Percentiles rank a stretch among this genome's conserved stretches.
Conservation (phyloP, 2,329 filamentous ascomycete genomes). For the Cylindrodendrum hubeiense region DNA sequence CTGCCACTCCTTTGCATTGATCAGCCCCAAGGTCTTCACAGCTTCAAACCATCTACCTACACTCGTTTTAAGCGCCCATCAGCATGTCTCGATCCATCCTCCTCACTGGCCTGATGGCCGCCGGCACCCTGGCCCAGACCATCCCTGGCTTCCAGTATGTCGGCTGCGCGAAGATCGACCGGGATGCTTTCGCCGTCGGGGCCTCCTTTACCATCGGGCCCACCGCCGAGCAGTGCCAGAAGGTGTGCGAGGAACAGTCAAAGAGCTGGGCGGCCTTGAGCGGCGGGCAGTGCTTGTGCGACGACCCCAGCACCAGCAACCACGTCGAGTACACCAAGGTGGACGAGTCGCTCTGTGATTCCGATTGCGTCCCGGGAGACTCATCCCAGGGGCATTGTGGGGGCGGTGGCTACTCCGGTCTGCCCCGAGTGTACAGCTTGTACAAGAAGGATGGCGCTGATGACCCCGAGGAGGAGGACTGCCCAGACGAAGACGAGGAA, state of each 20-base stretch:
- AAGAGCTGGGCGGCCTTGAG: slow-evolving; percentile 40
- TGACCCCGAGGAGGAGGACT: no score
- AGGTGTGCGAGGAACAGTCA: slow-evolving; percentile 22
- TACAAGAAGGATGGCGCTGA: slow-evolving; percentile 20
- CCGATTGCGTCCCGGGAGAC: slow-evolving; percentile 33
- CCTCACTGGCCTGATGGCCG: slow-evolving; percentile 40
- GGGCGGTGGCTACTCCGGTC: slow-evolving; percentile 27
- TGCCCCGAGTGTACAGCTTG: slow-evolving; percentile 30
- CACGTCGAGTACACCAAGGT: slow-evolving; percentile 25
- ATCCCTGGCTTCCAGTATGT: slow-evolving; percentile 41
- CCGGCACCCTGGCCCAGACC: slow-evolving; percentile 36
- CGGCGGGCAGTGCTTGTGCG: slow-evolving; percentile 38
- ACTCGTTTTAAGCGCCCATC: neutral
- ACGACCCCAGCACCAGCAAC: slow-evolving; percentile 12
- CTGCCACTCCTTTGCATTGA: no score
- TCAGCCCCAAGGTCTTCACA: no score
- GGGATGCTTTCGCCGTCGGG: slow-evolving; percentile 32
- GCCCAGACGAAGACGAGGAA: no score
- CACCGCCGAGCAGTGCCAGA: slow-evolving; percentile 36
- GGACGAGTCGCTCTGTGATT: slow-evolving; percentile 36
- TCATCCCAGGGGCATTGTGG: slow-evolving; percentile 40
- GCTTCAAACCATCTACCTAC: neutral
- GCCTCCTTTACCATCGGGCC: slow-evolving; percentile 31
- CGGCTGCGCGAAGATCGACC: slow-evolving; percentile 44
- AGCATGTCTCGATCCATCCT: slow-evolving; percentile 28